Base-by-base conservation (phyloP, 345 rosid genomes). In the Sisymbrium altissimum region DNA sequence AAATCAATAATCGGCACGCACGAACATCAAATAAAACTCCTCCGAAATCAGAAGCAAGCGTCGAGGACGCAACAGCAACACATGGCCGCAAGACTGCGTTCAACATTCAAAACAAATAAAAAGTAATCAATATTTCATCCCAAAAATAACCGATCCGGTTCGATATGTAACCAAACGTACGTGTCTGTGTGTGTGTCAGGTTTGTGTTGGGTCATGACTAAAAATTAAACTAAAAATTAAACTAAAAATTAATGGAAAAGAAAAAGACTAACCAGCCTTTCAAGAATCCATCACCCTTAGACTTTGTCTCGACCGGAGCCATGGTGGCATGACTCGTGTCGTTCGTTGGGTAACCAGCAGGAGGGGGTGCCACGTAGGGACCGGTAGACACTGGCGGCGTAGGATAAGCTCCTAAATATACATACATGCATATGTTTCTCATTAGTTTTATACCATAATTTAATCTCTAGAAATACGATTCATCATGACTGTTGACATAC, bases 281-380 rank as follows among this genome's bases (percentile, higher is more conserved):
- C n/a, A 58, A 65, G 72, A 77, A 77, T 23, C 80, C 80, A 57
- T 77, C 80, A 71, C 80, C 76, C 76, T 71, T 77, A 3, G 80
- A 49, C 15, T 71, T 77, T 3, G 80, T 58, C 64, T 77, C 72
- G 5, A 70, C 67, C 15, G 72, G 68, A 71, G 72, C 76, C 61
- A 33, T 36, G 10, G 63, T 40, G 2, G 30, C 68, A 58, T 77
- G 66, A 50, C 18, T 46, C 3, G 72, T 64, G 63, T 77, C 68
- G 46, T 45, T 65, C 7, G 68, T 71, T 23, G 80, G 80, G 57
- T 77, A 77, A 64, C 80, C 80, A 0, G 21, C 19, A 0, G 80
- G 80, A 39, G 80, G 72, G 0, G 80, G 80, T 65, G 66, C 68
- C 3, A 77, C 57, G 41, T 57, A 71, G 3, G 80, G 72, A 57